phyloP scores from a whole-genome alignment of 2,329 filamentous ascomycete species.

The Neofusicoccum laricinum region DNA sequence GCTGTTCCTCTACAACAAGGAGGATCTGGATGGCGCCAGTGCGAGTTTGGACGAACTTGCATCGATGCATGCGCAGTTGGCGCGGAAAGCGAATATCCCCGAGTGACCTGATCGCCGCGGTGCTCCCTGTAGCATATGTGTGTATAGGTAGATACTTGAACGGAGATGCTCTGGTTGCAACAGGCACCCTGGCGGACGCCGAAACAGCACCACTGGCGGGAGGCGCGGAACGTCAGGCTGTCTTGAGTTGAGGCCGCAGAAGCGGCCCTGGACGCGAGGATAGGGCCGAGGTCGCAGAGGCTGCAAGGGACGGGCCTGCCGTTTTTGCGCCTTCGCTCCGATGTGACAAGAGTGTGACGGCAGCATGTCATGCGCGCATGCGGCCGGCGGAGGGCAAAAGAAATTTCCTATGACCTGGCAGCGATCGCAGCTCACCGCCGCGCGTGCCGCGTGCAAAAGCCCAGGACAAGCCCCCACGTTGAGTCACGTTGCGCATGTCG shows the following conservation, averaged over 20 bases:
- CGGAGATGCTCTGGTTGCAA: not conserved
- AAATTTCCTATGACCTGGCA: not conserved
- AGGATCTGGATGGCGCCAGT: slow-evolving; percentile 82
- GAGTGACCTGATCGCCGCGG: not conserved
- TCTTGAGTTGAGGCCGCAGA: not conserved
- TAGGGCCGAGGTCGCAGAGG: not conserved
- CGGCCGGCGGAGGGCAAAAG: not conserved
- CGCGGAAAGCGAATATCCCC: slow-evolving; percentile 1
- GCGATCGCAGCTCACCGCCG: slow-evolving; percentile 11
- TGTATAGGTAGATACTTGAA: not conserved
- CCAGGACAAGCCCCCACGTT: not conserved
- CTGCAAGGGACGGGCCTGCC: slow-evolving; percentile 11
- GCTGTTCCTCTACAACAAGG: slow-evolving; percentile 93
- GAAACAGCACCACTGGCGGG: not conserved
- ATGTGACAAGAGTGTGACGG: not conserved
- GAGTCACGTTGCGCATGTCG: slow-evolving; percentile 7
- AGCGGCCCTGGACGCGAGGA: not conserved
- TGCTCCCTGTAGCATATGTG: not conserved
- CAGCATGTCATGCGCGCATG: slow-evolving; percentile 11
- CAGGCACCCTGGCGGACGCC: not conserved
- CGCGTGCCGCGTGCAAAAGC: slow-evolving; percentile 3
- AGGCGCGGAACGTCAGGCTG: not conserved
- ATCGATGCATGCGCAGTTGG: slow-evolving; percentile 14
- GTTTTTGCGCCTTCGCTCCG: not conserved
- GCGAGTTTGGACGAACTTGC: slow-evolving; percentile 66